Conservation (phyloP, 225 moss, liverwort and hornwort genomes). For the Neckera pumila region DNA sequence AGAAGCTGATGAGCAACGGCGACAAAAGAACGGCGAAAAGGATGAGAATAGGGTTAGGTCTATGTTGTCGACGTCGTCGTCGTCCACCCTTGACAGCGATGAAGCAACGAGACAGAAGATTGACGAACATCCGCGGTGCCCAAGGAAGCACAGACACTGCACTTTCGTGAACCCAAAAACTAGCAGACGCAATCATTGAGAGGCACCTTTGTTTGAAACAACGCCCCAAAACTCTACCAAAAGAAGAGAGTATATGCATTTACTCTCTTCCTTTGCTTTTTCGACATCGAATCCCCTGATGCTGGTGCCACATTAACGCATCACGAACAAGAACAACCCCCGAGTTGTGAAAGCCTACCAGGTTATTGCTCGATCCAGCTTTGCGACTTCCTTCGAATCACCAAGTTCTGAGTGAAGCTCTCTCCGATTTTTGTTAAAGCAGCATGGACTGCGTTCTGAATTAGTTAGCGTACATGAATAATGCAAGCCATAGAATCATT, state of each 20-base stretch:
- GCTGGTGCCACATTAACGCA: neutral
- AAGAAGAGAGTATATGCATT: neutral
- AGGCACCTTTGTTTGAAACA: neutral
- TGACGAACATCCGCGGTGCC: neutral
- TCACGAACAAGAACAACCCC: neutral
- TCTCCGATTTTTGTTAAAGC: neutral
- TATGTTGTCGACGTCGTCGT: constrained; percentile 20
- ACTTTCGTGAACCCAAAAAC: neutral
- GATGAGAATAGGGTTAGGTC: constrained; percentile 8
- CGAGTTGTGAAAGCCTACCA: neutral
- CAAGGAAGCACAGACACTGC: constrained; percentile 1
- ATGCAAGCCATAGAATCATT: neutral
- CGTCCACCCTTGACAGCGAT: constrained; percentile 7
- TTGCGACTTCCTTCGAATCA: neutral
- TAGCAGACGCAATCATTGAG: neutral
- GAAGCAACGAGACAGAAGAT: neutral
- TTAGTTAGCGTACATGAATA: neutral
- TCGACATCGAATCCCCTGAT: neutral
- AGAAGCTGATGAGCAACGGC: neutral
- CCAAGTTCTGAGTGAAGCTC: neutral
- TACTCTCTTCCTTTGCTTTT: neutral
- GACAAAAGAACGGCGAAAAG: neutral
- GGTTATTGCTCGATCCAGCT: neutral
- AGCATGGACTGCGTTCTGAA: neutral
- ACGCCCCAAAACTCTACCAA: neutral